Conservation (phyloP, 2,329 filamentous ascomycete genomes). For the Fusarium drepaniforme region DNA sequence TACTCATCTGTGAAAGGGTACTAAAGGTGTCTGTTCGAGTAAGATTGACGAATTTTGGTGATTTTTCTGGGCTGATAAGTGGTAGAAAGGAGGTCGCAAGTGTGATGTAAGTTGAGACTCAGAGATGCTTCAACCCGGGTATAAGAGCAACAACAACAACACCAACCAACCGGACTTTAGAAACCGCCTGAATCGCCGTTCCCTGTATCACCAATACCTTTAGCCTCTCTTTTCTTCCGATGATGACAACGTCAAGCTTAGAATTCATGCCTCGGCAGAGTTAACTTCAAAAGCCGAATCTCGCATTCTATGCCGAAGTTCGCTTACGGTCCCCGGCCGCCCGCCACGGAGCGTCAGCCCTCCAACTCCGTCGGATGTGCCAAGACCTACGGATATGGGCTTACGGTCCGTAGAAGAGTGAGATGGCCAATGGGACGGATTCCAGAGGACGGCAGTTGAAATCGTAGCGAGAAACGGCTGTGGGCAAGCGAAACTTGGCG, state of each 20-base stretch:
- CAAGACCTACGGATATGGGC: neutral
- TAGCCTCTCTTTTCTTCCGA: neutral
- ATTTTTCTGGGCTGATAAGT: neutral
- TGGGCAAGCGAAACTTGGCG: neutral
- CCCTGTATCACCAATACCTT: neutral
- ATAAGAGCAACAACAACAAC: neutral
- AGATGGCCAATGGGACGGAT: neutral
- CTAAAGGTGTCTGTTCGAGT: neutral
- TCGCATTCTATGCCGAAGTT: neutral
- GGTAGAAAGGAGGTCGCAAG: neutral
- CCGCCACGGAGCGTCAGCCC: neutral
- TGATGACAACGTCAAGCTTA: neutral
- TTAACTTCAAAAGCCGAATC: neutral
- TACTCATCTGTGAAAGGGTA: neutral
- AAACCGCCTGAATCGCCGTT: neutral
- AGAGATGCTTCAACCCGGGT: neutral
- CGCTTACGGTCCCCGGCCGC: neutral
- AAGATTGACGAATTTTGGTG: neutral
- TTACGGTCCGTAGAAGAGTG: neutral
- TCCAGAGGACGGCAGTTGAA: neutral
- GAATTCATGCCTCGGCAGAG: neutral
- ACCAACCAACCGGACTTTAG: neutral
- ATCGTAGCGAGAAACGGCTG: neutral
- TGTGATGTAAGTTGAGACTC: neutral
- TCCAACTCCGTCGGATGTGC: neutral